Percentiles rank a stretch among this genome's conserved stretches.
Conservation (phyloP, 768 basidiomycete species). For the Mycena venus region DNA sequence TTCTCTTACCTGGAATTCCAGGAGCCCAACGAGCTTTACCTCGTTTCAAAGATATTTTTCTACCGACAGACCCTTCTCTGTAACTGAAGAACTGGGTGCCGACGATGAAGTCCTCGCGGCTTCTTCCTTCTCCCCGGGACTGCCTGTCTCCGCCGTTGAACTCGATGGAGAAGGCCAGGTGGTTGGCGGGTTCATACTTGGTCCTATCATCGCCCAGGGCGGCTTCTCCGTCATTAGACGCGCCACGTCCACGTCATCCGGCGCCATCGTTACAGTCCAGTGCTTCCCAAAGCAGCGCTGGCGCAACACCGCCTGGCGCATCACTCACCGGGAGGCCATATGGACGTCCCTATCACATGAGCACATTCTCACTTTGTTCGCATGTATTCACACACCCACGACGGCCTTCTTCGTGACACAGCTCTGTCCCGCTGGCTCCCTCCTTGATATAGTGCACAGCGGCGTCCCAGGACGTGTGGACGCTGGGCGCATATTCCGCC, state of each 20-base stretch:
- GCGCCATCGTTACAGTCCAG: constrained; percentile 81
- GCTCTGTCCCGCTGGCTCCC: constrained; percentile 86
- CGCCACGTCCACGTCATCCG: constrained; percentile 74
- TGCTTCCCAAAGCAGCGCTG: constrained; percentile 76
- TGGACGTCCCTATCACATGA: constrained; percentile 88
- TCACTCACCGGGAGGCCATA: constrained; percentile 77
- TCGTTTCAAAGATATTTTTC: constrained; percentile 29
- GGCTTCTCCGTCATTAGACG: constrained; percentile 86
- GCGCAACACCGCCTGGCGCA: constrained; percentile 62
- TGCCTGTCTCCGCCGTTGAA: constrained; percentile 45
- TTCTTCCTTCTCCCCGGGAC: constrained; percentile 67
- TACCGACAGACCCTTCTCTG: constrained; percentile 2
- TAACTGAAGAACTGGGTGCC: background rate
- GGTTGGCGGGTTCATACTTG: constrained; percentile 82
- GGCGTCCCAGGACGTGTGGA: constrained; percentile 82
- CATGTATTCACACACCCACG: constrained; percentile 66
- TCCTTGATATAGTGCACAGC: constrained; percentile 85
- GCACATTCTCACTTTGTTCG: constrained; percentile 88
- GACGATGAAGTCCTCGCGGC: constrained; percentile 40
- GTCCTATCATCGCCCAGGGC: constrained; percentile 81
- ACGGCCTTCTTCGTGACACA: constrained; percentile 88
- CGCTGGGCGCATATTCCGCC: constrained; percentile 87
- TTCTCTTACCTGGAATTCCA: too few species aligned
- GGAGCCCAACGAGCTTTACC: background rate
- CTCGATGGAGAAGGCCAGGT: constrained; percentile 78